Evolutionary conservation across 2,329 filamentous ascomycete genomes (phyloP), one percentile per base, ranked within the genome.

Genomic region (Cladosporium sp.): DNA sequence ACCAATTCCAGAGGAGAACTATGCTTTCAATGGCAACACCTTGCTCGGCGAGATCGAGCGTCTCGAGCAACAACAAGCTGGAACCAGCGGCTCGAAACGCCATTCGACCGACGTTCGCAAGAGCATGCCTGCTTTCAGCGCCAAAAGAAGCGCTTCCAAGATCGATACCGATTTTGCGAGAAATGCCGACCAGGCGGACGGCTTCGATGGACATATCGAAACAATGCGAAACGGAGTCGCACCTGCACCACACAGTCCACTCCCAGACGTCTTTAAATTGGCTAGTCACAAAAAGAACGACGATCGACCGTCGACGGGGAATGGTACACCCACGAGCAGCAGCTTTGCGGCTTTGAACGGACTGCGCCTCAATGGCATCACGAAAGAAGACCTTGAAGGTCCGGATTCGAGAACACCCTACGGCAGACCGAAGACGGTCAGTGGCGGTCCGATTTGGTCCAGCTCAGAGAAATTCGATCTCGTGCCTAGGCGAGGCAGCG

Each of bases 1-100:
- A 7, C 80, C 89, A 0, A 85, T 92, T 4, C 77, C 85, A 0
- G 91, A 94, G 72, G 89, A 92, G 65, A 90, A 90, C 68, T 79
- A 92, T 18, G 92, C 90, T 0, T 88, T 84, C 62, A 88, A 89
- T 63, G 89, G 91, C 12, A 88, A 82, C 69, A 96, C 92, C 0
- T 80, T 91, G 18, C 82, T 87, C 21, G 87, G 87, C 14, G 87
- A 91, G 71, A 87, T 92, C 55, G 86, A 90, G 63, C 85, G 87
- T 36, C 72, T 85, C 67, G 82, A 83, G 74, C 80, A 78, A 67
- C 78, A 78, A 62, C 78, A 80, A 47, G 78, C 76, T 57, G 76
- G 80, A 52, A 75, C 76, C 47, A 72, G 77, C 18, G 73, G 80
- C 14, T 74, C 84, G 65, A 82, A 80, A 69, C 76, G 77, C 52